Evolutionary conservation across 805 yeast genomes (phyloP), one percentile per base, ranked within the genome.

Genomic region (Candida manassasensis): DNA sequence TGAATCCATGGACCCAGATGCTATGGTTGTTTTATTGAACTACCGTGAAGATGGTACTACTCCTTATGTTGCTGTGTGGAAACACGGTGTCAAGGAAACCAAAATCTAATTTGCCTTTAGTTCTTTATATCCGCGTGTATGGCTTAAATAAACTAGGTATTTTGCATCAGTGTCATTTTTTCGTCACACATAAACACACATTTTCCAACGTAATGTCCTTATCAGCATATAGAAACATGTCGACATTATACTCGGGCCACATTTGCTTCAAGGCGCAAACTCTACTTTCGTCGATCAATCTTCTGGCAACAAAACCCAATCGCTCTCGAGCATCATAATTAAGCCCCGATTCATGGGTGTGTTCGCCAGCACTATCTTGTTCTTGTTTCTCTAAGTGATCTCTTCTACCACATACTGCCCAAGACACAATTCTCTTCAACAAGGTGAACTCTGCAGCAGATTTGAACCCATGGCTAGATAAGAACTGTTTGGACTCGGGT

Each of bases 1-100:
- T 78, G 97, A 90, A 77, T 84, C 96, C 64, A 93, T 93, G 98
- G 97, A 93, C 81, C 98, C 98, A 69, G 98, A 93, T 72, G 98
- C 83, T 55, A 93, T 93, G 98, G 73, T 93, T 63, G 87, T 88
- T 54, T 80, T 93, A 69, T 84, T 93, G 72, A 93, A 93, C 94
- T 93, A 90, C 88, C 94, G 98, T 75, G 98, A 93, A 77, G 97
- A 93, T 67, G 98, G 98, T 77, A 75, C 81, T 57, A 93, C 98
- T 55, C 98, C 98, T 63, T 93, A 65, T 75, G 93, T 90, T 61
- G 87, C 89, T 50, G 81, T 89, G 83, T 93, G 98, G 98, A 93
- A 90, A 77, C 98, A 93, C 73, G 98, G 98, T 79, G 81, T 85
- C 53, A 73, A 66, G 57, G 86, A 79, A 67, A 79, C 75, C 69